phyloP scores from a whole-genome alignment of 2,329 filamentous ascomycete species.

The Clonostachys rosea region DNA sequence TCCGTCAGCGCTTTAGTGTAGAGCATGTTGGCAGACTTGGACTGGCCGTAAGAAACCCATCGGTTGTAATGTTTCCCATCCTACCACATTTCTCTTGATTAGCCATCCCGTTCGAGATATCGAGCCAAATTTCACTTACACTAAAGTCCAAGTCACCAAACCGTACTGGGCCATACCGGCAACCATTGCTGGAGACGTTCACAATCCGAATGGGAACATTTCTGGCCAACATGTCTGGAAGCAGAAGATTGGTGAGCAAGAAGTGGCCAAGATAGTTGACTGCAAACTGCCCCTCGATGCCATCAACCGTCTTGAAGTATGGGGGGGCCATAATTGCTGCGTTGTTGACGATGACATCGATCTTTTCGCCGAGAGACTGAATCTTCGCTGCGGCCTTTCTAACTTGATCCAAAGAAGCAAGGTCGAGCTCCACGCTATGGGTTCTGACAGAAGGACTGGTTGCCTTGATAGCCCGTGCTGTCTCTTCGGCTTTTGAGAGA shows the following conservation, averaged over 20 bases:
- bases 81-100: no score
- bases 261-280: constrained; percentile 41
- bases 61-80: no score
- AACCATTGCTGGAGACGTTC: neutral
- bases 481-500: neutral
- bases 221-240: constrained; percentile 12
- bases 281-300: constrained; percentile 36
- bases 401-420: constrained; percentile 21
- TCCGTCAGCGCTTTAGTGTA: no score
- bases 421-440: constrained; percentile 12
- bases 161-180: neutral
- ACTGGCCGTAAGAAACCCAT: no score
- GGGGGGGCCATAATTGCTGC: constrained; percentile 31
- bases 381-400: constrained; percentile 9
- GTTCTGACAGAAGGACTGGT: no score
- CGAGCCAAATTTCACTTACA: no score
- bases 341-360: constrained; percentile 30
- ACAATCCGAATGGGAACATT: neutral
- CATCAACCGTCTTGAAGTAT: constrained; percentile 27
- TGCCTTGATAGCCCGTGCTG: no score
- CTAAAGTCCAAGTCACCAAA: neutral
- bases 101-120: no score
- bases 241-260: constrained; percentile 37
- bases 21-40: no score
- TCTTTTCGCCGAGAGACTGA: no score